A percentile compares a stretch with the other conserved stretches of the same genome.
Evolutionary conservation across 176 grass and related monocot genomes (phyloP).

Genomic region (Sorghum bicolor): DNA sequence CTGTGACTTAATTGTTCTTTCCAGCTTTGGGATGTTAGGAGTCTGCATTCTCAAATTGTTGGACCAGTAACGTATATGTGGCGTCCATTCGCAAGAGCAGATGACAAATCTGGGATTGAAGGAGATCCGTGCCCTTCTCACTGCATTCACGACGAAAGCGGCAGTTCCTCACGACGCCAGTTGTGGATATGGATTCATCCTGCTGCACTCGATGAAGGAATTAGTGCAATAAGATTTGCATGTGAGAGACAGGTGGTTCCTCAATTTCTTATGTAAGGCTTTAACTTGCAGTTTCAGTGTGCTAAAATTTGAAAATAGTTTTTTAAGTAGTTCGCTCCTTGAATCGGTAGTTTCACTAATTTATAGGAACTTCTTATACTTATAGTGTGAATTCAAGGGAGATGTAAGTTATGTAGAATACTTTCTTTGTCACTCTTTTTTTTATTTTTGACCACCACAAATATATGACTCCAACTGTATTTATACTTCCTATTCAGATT

Average conservation of each 20-base stretch:
- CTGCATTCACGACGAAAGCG: slow-evolving; percentile 10
- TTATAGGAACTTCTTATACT: background rate
- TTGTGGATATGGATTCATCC: slow-evolving; percentile 97
- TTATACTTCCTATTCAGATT: slow-evolving; percentile 9
- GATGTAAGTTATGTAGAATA: slow-evolving; percentile 14
- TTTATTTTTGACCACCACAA: background rate
- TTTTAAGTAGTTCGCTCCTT: background rate
- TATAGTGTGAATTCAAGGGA: background rate
- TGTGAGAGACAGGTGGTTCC: slow-evolving; percentile 54
- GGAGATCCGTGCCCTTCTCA: slow-evolving; percentile 16
- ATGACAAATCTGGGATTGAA: slow-evolving; percentile 14
- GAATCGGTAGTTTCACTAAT: slow-evolving; percentile 1
- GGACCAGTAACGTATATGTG: slow-evolving; percentile 84
- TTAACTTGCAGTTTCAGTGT: background rate
- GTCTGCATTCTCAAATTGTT: slow-evolving; percentile 35
- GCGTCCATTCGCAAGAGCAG: slow-evolving; percentile 36
- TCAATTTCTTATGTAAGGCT: slow-evolving; percentile 2
- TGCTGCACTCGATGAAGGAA: slow-evolving; percentile 57
- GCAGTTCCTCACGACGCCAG: slow-evolving; percentile 30
- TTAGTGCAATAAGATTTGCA: slow-evolving; percentile 52
- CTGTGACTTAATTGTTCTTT: slow-evolving; percentile 30
- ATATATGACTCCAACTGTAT: background rate
- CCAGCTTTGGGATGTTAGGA: slow-evolving; percentile 64
- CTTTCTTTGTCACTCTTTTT: background rate
- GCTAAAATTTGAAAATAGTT: background rate